Evolutionary conservation across 2,329 filamentous ascomycete species (phyloP).

Genomic region (Teratosphaeria gauchensis): DNA sequence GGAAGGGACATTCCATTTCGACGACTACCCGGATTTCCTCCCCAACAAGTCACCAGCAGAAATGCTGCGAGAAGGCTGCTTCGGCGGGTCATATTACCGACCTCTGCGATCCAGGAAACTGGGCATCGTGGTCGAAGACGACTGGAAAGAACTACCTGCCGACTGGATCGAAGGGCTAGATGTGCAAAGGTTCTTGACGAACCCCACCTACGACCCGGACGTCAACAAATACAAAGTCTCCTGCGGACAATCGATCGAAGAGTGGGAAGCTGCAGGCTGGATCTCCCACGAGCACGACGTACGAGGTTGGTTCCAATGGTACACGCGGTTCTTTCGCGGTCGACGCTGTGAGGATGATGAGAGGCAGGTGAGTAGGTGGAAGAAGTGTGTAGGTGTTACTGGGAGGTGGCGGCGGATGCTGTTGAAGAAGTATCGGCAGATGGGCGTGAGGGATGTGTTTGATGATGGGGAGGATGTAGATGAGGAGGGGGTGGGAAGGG

Average conservation of each 20-base stretch:
- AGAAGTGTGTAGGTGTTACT: conserved; percentile 42
- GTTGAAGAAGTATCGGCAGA: conserved; percentile 42
- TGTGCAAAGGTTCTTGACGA: conserved; percentile 32
- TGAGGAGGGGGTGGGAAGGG: conserved; percentile 10
- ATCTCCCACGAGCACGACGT: conserved; percentile 45
- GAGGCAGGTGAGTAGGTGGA: conserved; percentile 44
- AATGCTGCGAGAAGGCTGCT: conserved; percentile 43
- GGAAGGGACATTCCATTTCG: conserved; percentile 36
- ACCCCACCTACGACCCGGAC: conserved; percentile 34
- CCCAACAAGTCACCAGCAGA: conserved; percentile 47
- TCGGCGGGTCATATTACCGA: conserved; percentile 45
- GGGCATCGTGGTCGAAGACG: conserved; percentile 32
- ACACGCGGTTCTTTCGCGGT: conserved; percentile 43
- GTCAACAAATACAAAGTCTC: conserved; percentile 45
- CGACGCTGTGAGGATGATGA: conserved; percentile 44
- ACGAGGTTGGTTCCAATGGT: conserved; percentile 50
- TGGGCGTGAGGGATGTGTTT: conserved; percentile 41
- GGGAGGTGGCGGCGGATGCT: conserved; percentile 43
- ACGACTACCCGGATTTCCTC: conserved; percentile 33
- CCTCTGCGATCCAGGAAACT: conserved; percentile 38
- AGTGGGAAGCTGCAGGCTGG: conserved; percentile 48
- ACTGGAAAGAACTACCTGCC: conserved; percentile 38
- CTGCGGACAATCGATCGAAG: conserved; percentile 46
- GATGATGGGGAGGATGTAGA: conserved; percentile 35
- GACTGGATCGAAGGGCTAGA: conserved; percentile 37